Evolutionary conservation across 2,329 filamentous ascomycete genomes (phyloP), one percentile per base, ranked within the genome.

Genomic region (Penicillium italicum): DNA sequence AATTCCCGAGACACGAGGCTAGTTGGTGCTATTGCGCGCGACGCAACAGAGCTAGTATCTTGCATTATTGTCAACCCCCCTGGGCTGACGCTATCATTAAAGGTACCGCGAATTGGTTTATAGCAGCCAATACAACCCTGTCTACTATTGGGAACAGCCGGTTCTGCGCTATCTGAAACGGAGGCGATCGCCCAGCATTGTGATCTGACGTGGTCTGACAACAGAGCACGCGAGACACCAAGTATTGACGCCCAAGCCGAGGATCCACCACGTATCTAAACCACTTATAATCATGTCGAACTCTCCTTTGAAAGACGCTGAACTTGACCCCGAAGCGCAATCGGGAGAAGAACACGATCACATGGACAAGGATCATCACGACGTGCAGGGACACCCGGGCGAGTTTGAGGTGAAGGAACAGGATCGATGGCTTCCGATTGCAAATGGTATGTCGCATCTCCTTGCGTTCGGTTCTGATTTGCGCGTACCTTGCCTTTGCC

Each of bases 331-430:
- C 83, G 87, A 85, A 85, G 88, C 85, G 85, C 90, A 91, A 82
- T 95, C 91, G 82, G 91, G 94, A 80, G 90, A 95, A 82, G 80
- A 83, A 74, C 90, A 94, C 82, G 87, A 87, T 82, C 88, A 88
- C 85, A 95, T 96, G 90, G 91, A 95, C 72, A 80, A 80, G 68
- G 76, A 78, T 56, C 73, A 77, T 57, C 74, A 76, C 80, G 89
- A 91, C 76, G 82, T 82, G 75, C 83, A 83, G 76, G 87, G 84
- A 75, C 82, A 54, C 14, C 51, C 88, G 77, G 86, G 91, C 78
- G 93, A 97, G 80, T 96, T 97, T 76, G 93, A 97, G 80, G 93
- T 97, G 78, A 97, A 97, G 83, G 94, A 99, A 79, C 94, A 99
- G 79, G 94, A 99, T 79, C 84, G 94, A 83, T 99, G 94, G 94